Percentiles rank a stretch among this genome's conserved stretches.
Conservation (phyloP, 495 filamentous ascomycete species). For the Penicillium riverlandense region DNA sequence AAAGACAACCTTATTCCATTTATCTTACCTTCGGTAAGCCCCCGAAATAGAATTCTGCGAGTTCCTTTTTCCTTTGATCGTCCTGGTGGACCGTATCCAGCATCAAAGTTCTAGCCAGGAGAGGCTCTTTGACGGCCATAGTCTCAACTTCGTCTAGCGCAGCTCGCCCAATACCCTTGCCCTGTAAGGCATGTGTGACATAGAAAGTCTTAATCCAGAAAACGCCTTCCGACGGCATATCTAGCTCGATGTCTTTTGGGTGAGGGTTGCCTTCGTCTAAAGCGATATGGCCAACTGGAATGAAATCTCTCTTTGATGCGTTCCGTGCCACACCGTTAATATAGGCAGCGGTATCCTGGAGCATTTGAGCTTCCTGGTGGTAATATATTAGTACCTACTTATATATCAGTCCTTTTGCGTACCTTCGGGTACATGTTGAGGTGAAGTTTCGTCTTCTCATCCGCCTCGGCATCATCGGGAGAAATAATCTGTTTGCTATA, state of each 20-base stretch:
- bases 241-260: conserved; percentile 7
- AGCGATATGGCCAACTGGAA: conserved; percentile 23
- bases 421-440: too few relatives aligned
- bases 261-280: conserved; percentile 14
- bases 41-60: conserved; percentile 8
- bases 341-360: conserved; percentile 14
- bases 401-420: too few relatives aligned
- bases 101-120: conserved; percentile 12
- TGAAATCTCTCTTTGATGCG: conserved; percentile 8
- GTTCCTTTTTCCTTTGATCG: conserved; percentile 13
- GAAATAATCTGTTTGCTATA: too few relatives aligned
- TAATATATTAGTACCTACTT: background rate
- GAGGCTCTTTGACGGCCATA: conserved; percentile 18
- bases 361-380: background rate
- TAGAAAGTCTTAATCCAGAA: conserved; percentile 26
- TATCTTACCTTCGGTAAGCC: conserved; percentile 13
- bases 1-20: background rate
- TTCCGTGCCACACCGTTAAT: conserved; percentile 11
- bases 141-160: conserved; percentile 20
- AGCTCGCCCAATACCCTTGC: conserved; percentile 17
- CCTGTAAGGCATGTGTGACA: conserved; percentile 8
- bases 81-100: conserved; percentile 12
- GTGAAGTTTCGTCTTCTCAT: too few relatives aligned
- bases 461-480: too few relatives aligned
- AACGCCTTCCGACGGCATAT: conserved; percentile 8